A percentile compares a stretch with the other conserved stretches of the same genome.
These are phyloP conservation scores for Penicillium fuscoglaucum DNA, from an alignment of 2,329 filamentous ascomycete species.

Conservation along the genomic window DNA sequence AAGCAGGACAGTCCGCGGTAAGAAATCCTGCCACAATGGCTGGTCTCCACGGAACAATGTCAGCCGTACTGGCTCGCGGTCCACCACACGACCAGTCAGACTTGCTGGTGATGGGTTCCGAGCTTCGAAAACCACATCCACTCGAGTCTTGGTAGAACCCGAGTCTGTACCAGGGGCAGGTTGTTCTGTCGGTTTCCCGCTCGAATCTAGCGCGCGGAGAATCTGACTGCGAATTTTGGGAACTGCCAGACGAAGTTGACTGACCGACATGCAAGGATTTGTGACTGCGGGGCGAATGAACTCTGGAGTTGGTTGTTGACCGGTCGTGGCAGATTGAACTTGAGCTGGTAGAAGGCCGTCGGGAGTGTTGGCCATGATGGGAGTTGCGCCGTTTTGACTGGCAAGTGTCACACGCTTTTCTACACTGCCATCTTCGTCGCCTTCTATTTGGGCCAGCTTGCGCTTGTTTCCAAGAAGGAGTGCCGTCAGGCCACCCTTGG, in stretches of 20 bases:
- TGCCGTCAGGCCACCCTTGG: constrained; percentile 80
- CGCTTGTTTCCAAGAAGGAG: constrained; percentile 92
- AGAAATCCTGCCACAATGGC: constrained; percentile 88
- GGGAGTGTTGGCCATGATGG: constrained; percentile 72
- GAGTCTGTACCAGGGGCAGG: constrained; percentile 38
- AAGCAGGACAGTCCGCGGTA: constrained; percentile 82
- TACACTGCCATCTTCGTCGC: constrained; percentile 67
- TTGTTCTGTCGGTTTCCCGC: constrained; percentile 47
- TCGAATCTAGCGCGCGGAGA: constrained; percentile 70
- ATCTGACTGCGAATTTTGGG: constrained; percentile 84
- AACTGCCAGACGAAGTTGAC: constrained; percentile 81
- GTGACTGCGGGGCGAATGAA: constrained; percentile 84
- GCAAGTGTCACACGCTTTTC: constrained; percentile 61
- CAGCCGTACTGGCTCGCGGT: constrained; percentile 80
- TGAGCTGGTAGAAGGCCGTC: constrained; percentile 77
- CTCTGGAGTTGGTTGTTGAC: constrained; percentile 70
- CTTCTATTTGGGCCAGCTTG: constrained; percentile 71
- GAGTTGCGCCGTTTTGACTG: constrained; percentile 66
- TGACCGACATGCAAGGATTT: constrained; percentile 76
- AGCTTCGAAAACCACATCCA: constrained; percentile 81
- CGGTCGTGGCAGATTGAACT: constrained; percentile 59
- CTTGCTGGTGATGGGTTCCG: constrained; percentile 70
- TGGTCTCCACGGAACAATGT: constrained; percentile 78
- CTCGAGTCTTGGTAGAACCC: constrained; percentile 51
- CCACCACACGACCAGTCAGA: constrained; percentile 59